Base-by-base conservation (phyloP, 441 rosid genomes). In the Gossypium armourianum region DNA sequence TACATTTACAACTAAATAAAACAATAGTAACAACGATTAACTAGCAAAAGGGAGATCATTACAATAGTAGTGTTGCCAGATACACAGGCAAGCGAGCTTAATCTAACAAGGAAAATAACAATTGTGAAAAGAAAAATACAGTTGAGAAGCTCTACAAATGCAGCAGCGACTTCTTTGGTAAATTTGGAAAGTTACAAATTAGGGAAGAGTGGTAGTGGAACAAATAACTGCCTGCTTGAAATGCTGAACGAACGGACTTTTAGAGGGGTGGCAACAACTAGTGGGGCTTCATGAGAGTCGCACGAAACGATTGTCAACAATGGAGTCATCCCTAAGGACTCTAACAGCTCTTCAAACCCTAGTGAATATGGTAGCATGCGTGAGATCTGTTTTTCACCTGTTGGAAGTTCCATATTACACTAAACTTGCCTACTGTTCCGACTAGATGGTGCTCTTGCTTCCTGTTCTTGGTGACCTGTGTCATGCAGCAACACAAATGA, bases 241-340 rank as follows among this genome's bases (percentile, higher is more conserved):
- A 93, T 86, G 87, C 95, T 90, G 84, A 93, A 90, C 66, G 96
- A 93, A 82, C 98, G 90, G 77, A 93, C 97, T 86, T 89, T 91
- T 86, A 88, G 74, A 43, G 91, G 90, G 6, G 97, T 91, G 24
- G 97, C 98, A 76, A 93, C 88, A 76, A 93, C 98, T 74, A 93
- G 81, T 19, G 98, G 96, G 45, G 98, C 95, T 83, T 93, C 96
- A 5, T 96, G 97, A 71, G 97, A 90, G 70, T 91, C 96, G 91
- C 98, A 93, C 90, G 91, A 93, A 93, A 62, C 96, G 87, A 75
- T 97, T 93, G 58, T 91, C 98, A 9, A 93, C 93, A 21, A 93
- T 91, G 52, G 97, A 93, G 75, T 91, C 97, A 59, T 93, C 95
- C 59, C 85, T 86, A 4, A 80, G 91, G 71, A 93, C 98, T 68